Conservation (phyloP, 1,284 basidiomycete species). For the Ceratobasidium sp. region DNA sequence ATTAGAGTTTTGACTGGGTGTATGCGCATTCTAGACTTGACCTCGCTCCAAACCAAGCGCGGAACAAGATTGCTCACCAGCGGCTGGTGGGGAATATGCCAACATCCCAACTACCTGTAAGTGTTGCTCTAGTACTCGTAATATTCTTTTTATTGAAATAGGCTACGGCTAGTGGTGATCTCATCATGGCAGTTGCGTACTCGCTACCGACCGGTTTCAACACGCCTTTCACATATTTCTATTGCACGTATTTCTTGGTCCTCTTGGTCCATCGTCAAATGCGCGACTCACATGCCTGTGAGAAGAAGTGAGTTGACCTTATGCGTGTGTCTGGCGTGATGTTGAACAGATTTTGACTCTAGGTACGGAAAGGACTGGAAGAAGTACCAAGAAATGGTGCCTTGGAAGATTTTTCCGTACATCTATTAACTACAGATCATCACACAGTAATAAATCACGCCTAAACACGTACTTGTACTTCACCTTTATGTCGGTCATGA, state of each 20-base stretch:
- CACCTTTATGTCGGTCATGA: no score
- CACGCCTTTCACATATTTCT: conserved; percentile 97
- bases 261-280: conserved; percentile 92
- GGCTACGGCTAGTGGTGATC: conserved; percentile 72
- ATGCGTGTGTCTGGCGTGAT: conserved; percentile 16
- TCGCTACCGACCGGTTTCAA: conserved; percentile 93
- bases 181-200: conserved; percentile 94
- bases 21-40: conserved; percentile 71
- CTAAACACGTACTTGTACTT: no score
- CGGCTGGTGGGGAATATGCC: conserved; percentile 97
- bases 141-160: conserved; percentile 43
- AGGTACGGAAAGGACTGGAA: conserved; percentile 89
- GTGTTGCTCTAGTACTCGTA: conserved; percentile 54
- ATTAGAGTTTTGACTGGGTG: no score
- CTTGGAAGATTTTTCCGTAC: conserved; percentile 90
- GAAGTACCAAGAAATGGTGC: conserved; percentile 86
- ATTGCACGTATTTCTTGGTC: conserved; percentile 89
- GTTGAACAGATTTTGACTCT: neutral
- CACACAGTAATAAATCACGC: no score
- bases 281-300: conserved; percentile 93
- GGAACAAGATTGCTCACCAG: conserved; percentile 93
- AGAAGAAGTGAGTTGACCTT: conserved; percentile 74
- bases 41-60: conserved; percentile 85
- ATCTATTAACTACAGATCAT: conserved; percentile 66
- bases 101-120: conserved; percentile 94